Percentiles rank a stretch among this genome's conserved stretches.
These are phyloP conservation scores for Vinca minor DNA, from an alignment of 257 asterid genomes.

Conservation along the genomic window DNA sequence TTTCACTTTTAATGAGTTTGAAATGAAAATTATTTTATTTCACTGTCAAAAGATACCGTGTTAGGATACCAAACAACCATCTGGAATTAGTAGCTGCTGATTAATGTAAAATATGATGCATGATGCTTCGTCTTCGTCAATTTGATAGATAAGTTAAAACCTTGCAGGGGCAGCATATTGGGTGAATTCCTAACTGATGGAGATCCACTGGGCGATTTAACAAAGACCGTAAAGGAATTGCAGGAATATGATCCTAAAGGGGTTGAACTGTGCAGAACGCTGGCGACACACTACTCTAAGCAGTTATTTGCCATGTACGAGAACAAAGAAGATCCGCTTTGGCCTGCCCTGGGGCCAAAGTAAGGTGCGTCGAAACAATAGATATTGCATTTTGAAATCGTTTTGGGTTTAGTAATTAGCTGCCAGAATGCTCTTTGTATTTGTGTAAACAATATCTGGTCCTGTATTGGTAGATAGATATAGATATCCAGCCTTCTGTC, in stretches of 20 bases:
- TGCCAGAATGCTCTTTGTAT: neutral
- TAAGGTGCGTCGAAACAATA: neutral
- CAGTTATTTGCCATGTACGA: constrained; percentile 51
- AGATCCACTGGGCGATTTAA: constrained; percentile 36
- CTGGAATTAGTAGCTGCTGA: neutral
- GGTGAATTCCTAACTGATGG: constrained; percentile 54
- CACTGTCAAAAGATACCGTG: neutral
- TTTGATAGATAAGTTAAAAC: constrained; percentile 1
- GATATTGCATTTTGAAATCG: neutral
- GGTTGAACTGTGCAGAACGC: constrained; percentile 29
- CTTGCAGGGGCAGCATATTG: constrained; percentile 48
- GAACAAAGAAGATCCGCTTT: constrained; percentile 45
- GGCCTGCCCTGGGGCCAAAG: constrained; percentile 10
- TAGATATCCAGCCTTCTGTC: neutral
- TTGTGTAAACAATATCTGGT: neutral
- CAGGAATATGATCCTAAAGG: constrained; percentile 29
- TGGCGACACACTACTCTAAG: constrained; percentile 45
- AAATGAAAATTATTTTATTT: neutral
- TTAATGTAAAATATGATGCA: neutral
- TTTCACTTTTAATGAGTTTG: neutral
- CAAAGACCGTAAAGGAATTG: constrained; percentile 45
- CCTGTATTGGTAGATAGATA: neutral
- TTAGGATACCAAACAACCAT: neutral
- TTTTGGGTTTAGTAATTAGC: neutral
- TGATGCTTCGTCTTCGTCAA: neutral